Conservation (phyloP, 306 rosid genomes). For the Sindora glabra region DNA sequence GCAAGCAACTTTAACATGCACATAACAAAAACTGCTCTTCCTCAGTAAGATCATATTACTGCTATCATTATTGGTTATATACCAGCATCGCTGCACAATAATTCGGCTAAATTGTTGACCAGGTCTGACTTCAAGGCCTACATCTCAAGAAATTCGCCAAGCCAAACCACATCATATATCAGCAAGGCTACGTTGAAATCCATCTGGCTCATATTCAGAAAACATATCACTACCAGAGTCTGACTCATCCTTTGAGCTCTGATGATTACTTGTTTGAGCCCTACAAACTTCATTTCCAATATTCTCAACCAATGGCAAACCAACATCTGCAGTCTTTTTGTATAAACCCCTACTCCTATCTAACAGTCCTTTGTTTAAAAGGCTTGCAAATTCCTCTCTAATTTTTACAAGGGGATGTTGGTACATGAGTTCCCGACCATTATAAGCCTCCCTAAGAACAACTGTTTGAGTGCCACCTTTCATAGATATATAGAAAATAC, state of each 20-base stretch:
- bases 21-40: neutral
- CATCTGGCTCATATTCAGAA: constrained; percentile 33
- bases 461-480: constrained; percentile 72
- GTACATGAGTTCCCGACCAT: constrained; percentile 38
- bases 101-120: neutral
- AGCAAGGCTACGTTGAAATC: neutral
- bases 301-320: constrained; percentile 7
- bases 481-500: constrained; percentile 71
- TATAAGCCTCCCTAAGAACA: constrained; percentile 69
- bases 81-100: neutral
- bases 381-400: constrained; percentile 47
- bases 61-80: neutral
- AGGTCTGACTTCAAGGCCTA: neutral
- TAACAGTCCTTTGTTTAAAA: constrained; percentile 48
- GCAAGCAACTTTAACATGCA: neutral
- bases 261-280: neutral
- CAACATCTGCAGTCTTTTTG: constrained; percentile 27
- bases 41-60: neutral
- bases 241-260: constrained; percentile 25
- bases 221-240: constrained; percentile 10
- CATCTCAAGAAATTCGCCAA: constrained; percentile 8
- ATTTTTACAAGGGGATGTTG: constrained; percentile 55
- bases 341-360: constrained; percentile 62
- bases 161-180: constrained; percentile 5
- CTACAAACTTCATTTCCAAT: neutral